Evolutionary conservation across 2,329 filamentous ascomycete species (phyloP).

Genomic region (Xylariaceae sp.): DNA sequence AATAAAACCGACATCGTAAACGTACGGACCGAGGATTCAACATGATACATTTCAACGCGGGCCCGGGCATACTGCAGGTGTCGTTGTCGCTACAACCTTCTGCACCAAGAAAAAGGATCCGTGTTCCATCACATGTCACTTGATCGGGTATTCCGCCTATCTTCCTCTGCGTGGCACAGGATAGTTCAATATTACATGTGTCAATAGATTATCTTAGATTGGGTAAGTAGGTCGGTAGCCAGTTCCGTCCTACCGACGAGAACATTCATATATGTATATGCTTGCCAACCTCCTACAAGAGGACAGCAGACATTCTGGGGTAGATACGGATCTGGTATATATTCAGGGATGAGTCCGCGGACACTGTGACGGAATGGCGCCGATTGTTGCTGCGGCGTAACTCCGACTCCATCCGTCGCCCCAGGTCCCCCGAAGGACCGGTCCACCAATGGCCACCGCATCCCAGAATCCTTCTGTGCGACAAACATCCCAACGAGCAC

Average conservation of each 20-base stretch:
- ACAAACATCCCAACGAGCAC: not conserved
- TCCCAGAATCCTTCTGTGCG: not conserved
- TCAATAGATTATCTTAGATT: not conserved
- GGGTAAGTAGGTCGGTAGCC: not conserved
- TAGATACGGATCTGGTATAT: too few relatives aligned
- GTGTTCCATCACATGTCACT: not conserved
- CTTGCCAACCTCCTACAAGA: too few relatives aligned
- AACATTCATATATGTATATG: not conserved
- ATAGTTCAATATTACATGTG: not conserved
- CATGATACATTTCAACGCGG: not conserved
- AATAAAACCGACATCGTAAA: not conserved
- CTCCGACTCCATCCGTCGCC: conserved; percentile 11
- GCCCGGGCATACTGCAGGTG: not conserved
- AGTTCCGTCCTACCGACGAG: not conserved
- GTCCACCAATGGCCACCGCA: not conserved
- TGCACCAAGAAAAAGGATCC: not conserved
- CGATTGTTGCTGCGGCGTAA: conserved; percentile 13
- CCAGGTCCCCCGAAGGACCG: not conserved
- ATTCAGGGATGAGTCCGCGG: too few relatives aligned
- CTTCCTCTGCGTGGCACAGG: not conserved
- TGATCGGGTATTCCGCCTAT: too few relatives aligned
- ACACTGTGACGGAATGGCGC: conserved; percentile 6
- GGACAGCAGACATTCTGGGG: too few relatives aligned
- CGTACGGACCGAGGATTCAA: not conserved
- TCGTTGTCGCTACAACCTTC: not conserved